Evolutionary conservation across 495 filamentous ascomycete species (phyloP).

Genomic region (Neurospora sublineolata): DNA sequence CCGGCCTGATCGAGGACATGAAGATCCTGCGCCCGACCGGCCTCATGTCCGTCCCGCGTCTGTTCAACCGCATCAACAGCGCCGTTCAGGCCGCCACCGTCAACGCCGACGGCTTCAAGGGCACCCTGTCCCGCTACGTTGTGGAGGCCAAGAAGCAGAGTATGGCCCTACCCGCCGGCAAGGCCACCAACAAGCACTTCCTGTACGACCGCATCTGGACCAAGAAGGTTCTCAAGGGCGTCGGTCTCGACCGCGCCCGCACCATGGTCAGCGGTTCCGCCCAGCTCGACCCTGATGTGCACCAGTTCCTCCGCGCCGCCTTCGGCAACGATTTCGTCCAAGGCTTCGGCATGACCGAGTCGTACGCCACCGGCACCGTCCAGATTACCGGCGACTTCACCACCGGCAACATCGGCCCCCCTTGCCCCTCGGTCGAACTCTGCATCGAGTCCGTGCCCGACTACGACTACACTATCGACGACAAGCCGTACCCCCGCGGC

Average conservation of each 20-base stretch:
- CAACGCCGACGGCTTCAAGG: conserved; percentile 69
- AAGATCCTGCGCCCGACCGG: conserved; percentile 73
- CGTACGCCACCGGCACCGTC: conserved; percentile 67
- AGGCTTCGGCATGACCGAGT: conserved; percentile 91
- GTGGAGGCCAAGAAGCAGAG: conserved; percentile 69
- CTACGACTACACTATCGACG: conserved; percentile 84
- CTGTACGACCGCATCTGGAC: conserved; percentile 90
- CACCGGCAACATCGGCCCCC: conserved; percentile 69
- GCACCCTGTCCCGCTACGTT: conserved; percentile 67
- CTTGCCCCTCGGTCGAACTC: conserved; percentile 55
- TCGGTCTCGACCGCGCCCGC: conserved; percentile 65
- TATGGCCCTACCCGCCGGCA: conserved; percentile 55
- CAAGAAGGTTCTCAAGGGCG: conserved; percentile 68
- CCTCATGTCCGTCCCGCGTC: conserved; percentile 81
- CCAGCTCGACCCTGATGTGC: conserved; percentile 76
- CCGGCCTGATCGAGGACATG: conserved; percentile 79
- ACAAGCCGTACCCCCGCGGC: conserved; percentile 87
- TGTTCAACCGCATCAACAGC: conserved; percentile 83
- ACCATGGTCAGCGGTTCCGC: conserved; percentile 83
- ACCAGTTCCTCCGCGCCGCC: conserved; percentile 76
- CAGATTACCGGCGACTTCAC: conserved; percentile 61
- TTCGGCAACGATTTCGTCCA: conserved; percentile 73
- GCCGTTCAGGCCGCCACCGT: conserved; percentile 69
- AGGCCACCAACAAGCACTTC: conserved; percentile 69
- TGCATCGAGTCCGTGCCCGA: conserved; percentile 84